Conservation (phyloP, 208 protist species). For the Trypanosoma avium region DNA sequence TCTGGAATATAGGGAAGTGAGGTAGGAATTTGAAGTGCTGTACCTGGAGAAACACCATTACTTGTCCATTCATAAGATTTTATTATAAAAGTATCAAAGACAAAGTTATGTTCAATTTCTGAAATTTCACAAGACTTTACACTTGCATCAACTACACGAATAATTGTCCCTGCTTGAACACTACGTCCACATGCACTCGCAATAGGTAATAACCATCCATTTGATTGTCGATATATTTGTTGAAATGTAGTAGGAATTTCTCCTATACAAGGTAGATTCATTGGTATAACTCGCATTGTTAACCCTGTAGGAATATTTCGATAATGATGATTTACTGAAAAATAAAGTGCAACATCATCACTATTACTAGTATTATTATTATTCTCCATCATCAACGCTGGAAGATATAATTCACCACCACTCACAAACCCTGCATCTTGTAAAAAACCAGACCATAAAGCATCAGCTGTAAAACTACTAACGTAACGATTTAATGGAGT, state of each 20-base stretch:
- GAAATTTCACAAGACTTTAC: constrained; percentile 26
- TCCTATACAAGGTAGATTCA: constrained; percentile 43
- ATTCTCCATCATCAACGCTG: constrained; percentile 21
- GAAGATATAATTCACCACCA: constrained; percentile 56
- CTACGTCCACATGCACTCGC: constrained; percentile 35
- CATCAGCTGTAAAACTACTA: constrained; percentile 43
- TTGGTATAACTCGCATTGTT: constrained; percentile 20
- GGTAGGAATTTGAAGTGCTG: constrained; percentile 33
- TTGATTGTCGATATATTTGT: constrained; percentile 28
- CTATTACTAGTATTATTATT: background rate
- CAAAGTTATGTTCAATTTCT: constrained; percentile 22
- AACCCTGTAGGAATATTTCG: constrained; percentile 28
- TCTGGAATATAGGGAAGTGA: constrained; percentile 42
- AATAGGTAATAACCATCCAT: constrained; percentile 35
- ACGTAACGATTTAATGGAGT: constrained; percentile 31
- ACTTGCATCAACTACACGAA: constrained; percentile 43
- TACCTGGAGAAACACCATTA: background rate
- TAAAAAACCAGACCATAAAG: constrained; percentile 69
- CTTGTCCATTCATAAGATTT: constrained; percentile 21
- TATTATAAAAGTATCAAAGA: constrained; percentile 23
- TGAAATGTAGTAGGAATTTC: constrained; percentile 15
- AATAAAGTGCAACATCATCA: constrained; percentile 1
- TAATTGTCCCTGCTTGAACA: constrained; percentile 38
- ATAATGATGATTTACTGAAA: constrained; percentile 8
- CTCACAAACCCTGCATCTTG: constrained; percentile 40